Conservation (phyloP, 176 grass and related monocot species). For the Alopecurus myosuroides region DNA sequence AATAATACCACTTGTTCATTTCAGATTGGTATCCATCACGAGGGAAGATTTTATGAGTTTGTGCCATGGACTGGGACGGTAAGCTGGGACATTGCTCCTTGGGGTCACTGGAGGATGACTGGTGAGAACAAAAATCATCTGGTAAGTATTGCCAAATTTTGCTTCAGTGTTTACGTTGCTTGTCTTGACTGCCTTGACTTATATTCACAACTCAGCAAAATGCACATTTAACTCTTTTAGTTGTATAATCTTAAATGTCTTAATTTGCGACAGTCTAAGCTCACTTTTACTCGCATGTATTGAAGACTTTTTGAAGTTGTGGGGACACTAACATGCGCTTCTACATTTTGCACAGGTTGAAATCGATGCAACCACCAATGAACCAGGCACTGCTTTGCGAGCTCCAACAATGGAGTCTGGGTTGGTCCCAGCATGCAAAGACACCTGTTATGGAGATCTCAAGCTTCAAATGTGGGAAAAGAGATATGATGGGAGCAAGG, state of each 20-base stretch:
- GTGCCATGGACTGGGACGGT: slow-evolving; percentile 85
- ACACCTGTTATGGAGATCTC: slow-evolving; percentile 88
- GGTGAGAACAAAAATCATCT: slow-evolving; percentile 73
- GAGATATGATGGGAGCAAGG: slow-evolving; percentile 51
- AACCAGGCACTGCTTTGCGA: slow-evolving; percentile 64
- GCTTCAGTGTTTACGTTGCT: neutral
- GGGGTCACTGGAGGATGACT: slow-evolving; percentile 84
- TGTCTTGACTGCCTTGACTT: neutral
- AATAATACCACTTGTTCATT: slow-evolving; percentile 13
- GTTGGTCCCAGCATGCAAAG: slow-evolving; percentile 78
- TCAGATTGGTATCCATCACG: slow-evolving; percentile 93
- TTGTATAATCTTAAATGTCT: neutral
- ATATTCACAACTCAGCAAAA: neutral
- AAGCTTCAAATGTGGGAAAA: slow-evolving; percentile 82
- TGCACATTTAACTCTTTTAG: neutral
- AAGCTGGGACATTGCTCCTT: slow-evolving; percentile 76
- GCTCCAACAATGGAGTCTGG: slow-evolving; percentile 86
- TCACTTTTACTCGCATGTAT: neutral
- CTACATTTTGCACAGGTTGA: slow-evolving; percentile 47
- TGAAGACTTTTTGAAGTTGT: neutral
- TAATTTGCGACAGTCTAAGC: neutral
- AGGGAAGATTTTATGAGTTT: slow-evolving; percentile 82
- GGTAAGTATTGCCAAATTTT: slow-evolving; percentile 36
- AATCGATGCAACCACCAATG: slow-evolving; percentile 65
- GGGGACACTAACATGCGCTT: neutral